These are phyloP conservation scores for Morella rubra DNA, from an alignment of 306 rosid genomes.

Conservation along the genomic window DNA sequence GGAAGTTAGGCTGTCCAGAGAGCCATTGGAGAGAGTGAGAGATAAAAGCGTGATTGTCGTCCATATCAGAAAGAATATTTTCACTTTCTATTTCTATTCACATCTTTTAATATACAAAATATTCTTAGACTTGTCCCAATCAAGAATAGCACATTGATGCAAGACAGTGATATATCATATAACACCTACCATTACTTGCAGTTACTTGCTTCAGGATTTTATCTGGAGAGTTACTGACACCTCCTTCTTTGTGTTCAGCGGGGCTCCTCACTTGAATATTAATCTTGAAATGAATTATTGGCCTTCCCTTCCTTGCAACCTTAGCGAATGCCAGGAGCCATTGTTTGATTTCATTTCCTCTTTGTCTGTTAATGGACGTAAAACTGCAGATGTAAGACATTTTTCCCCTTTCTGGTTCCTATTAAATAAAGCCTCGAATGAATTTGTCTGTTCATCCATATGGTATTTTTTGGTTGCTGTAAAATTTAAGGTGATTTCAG, in stretches of 20 bases:
- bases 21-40: background rate
- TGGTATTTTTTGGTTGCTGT: background rate
- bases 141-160: background rate
- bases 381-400: slow-evolving; percentile 64
- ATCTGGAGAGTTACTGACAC: slow-evolving; percentile 23
- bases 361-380: slow-evolving; percentile 59
- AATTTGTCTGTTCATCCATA: background rate
- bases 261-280: slow-evolving; percentile 82
- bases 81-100: background rate
- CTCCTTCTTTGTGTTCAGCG: slow-evolving; percentile 40
- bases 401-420: slow-evolving; percentile 10
- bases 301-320: slow-evolving; percentile 91
- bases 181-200: background rate
- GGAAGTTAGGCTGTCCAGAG: background rate
- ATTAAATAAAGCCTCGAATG: background rate
- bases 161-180: background rate
- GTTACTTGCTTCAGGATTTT: slow-evolving; percentile 11
- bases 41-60: background rate
- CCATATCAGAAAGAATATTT: background rate
- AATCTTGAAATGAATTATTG: slow-evolving; percentile 86
- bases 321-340: slow-evolving; percentile 77
- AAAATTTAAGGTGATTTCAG: background rate
- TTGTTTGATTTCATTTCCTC: slow-evolving; percentile 53
- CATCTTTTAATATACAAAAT: background rate
- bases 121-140: background rate